Percentiles rank a stretch among this genome's conserved stretches.
These are phyloP conservation scores for Chenopodium formosanum DNA, from an alignment of 148 eudicot genomes.

Conservation along the genomic window DNA sequence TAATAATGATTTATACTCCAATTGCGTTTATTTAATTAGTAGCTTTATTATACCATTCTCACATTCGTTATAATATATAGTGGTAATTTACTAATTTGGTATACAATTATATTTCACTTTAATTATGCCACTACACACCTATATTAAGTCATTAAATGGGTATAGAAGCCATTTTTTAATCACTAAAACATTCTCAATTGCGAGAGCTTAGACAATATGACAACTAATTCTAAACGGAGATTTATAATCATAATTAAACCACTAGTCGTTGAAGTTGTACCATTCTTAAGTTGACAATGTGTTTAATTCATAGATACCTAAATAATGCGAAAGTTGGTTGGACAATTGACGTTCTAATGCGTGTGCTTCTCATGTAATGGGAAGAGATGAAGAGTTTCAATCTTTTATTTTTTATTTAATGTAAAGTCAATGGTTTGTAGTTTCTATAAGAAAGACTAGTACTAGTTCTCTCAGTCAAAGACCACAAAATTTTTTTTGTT, in stretches of 20 bases:
- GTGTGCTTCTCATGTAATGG: conserved; percentile 31
- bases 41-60: too few relatives aligned
- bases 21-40: too few relatives aligned
- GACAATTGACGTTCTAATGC: conserved; percentile 41
- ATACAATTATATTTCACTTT: too few relatives aligned
- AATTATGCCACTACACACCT: too few relatives aligned
- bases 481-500: neutral
- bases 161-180: too few relatives aligned
- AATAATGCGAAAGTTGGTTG: conserved; percentile 22
- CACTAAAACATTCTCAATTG: too few relatives aligned
- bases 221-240: neutral
- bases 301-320: conserved; percentile 1
- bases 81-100: too few relatives aligned
- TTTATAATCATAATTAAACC: neutral
- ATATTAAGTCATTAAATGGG: too few relatives aligned
- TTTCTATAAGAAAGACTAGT: conserved; percentile 30
- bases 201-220: neutral
- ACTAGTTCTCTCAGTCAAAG: neutral
- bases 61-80: too few relatives aligned
- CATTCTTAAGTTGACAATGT: conserved; percentile 22
- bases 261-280: conserved; percentile 33
- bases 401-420: conserved; percentile 18
- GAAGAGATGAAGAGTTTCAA: conserved; percentile 24
- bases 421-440: conserved; percentile 23
- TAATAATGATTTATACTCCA: too few relatives aligned